Evolutionary conservation across 768 basidiomycete genomes (phyloP), one percentile per base, ranked within the genome.

Genomic region (Candolleomyces efflorescens): DNA sequence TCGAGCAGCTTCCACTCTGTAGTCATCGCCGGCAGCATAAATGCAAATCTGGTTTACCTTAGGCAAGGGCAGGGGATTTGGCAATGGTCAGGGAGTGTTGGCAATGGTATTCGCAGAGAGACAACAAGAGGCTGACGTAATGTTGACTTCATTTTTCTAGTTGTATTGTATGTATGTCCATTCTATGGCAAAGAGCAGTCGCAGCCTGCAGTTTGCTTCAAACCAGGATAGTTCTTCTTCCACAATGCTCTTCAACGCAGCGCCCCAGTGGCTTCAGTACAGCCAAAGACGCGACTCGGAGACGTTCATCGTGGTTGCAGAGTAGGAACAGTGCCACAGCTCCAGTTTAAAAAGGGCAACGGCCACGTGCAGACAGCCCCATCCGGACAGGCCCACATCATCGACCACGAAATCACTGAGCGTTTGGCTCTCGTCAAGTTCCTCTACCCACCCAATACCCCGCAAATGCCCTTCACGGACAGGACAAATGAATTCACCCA

Each of bases 1-100:
- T 92, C 79, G 76, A 82, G 70, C 73, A 87, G 91, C 76, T 85
- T 90, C 91, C 91, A 93, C 91, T 93, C 91, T 89, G 86, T 89
- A 59, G 83, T 93, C 89, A 92, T 93, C 91, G 70, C 69, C 32
- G 69, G 66, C 65, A 55, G 24, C 41, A 23, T 9, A 53, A 39
- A 51, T 26, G 17, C 20, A 15, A n/a, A 13, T 15, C 2, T 7
- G 32, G 12, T 20, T 36, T 18, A 32, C 44, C 54, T 55, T 43
- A 5, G 32, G 32, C 41, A 17, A 43, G 15, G 18, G 7, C 5
- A 12, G 18, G 41, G 9, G 3, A 39, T 39, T 39, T 39, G 9
- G 38, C 9, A 17, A 9, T 9, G 9, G 9, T 9, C 38, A 39
- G 17, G 9, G 38, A 39, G 9, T 9, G 41, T 43, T 20, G 41